Base-by-base conservation (phyloP, 2,329 filamentous ascomycete genomes). In the Apiospora koreana region DNA sequence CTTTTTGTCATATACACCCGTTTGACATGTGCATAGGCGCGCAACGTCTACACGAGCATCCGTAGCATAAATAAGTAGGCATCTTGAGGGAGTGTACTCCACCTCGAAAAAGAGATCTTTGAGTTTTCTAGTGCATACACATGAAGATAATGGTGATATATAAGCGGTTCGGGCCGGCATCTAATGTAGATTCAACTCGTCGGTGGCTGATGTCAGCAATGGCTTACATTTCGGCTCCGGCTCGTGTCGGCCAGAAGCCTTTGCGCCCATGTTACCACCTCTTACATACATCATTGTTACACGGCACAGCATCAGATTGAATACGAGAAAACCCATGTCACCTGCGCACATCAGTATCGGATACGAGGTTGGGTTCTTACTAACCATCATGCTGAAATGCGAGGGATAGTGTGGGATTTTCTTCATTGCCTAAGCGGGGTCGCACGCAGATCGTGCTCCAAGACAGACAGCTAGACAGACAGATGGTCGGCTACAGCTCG, bases 251-350 rank as follows among this genome's bases (percentile, higher is more conserved):
- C 28, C n/a, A 62, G 54, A 38, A 9, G 16, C 50, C 28, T 21
- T 7, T 28, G 50, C 7, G 28, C 50, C 28, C 16, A 35, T 16
- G 31, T 2, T n/a, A 31, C 31, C 35, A 38, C 54, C 38, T 10
- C 9, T 12, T 41, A 41, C 38, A 5, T 41, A 41, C 25, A 31
- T 12, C 28, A 6, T 18, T 35, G 21, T 35, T 58, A 7, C 28
- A 10, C 31, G 16, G 28, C 18, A 58, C n/a, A 28, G 18, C 28
- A 28, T 5, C 31, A 62, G 35, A 62, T 35, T 31, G 64, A 66
- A 66, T 66, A 66, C 64, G 64, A 66, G 64, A 28, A 66, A 28
- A 23, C 35, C 21, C 35, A 35, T 41, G 58, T 65, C 62, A 42
- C 41, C 35, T 65, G 62, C 16, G 21, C 35, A 35, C 35, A 35